phyloP scores from a whole-genome alignment of 108 stramenopile genomes.

The Asterionellopsis glacialis region DNA sequence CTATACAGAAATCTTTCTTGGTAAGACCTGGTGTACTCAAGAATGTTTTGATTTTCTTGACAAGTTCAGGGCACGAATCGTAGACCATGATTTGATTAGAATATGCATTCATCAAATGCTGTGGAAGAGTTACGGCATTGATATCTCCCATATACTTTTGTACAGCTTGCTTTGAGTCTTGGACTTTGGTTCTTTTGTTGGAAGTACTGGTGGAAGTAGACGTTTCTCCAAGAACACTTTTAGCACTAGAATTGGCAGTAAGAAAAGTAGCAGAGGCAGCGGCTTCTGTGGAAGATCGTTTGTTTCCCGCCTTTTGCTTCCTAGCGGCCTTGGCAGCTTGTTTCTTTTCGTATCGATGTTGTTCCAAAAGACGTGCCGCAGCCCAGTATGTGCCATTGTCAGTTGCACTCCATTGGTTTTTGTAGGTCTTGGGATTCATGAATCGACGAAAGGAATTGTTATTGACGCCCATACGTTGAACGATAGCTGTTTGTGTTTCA shows the following conservation, averaged over 20 bases:
- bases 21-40: conserved; percentile 24
- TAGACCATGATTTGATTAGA: conserved; percentile 11
- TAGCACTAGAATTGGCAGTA: too few relatives aligned
- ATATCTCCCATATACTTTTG: conserved; percentile 7
- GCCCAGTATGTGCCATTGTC: conserved; percentile 34
- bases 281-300: not conserved
- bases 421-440: conserved; percentile 40
- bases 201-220: too few relatives aligned
- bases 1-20: conserved; percentile 12
- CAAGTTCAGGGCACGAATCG: conserved; percentile 32
- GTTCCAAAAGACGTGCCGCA: conserved; percentile 20
- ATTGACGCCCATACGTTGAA: conserved; percentile 30
- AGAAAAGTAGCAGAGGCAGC: too few relatives aligned
- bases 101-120: not conserved
- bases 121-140: conserved; percentile 19
- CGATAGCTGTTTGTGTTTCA: conserved; percentile 25
- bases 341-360: conserved; percentile 14
- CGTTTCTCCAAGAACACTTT: too few relatives aligned
- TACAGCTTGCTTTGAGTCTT: conserved; percentile 7
- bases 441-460: conserved; percentile 25
- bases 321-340: conserved; percentile 10
- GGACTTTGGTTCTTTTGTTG: not conserved
- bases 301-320: conserved; percentile 22
- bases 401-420: conserved; percentile 26
- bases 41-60: conserved; percentile 28